Base-by-base conservation (phyloP, 495 filamentous ascomycete species). In the Penicillium cosmopolitanum region DNA sequence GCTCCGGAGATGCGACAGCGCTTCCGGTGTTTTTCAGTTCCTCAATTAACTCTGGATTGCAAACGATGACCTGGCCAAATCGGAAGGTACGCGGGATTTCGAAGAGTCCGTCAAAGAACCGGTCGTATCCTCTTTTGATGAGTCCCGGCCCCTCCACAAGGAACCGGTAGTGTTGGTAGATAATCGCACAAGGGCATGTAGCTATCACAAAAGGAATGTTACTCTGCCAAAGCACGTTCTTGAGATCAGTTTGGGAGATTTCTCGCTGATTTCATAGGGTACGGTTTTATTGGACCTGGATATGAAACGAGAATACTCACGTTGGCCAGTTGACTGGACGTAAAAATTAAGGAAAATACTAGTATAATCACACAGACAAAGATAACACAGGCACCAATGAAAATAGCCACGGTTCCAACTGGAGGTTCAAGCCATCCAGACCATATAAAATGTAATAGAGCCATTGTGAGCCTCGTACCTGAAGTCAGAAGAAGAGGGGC, bases 21-120 rank as follows among this genome's bases (percentile, higher is more conserved):
- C 61, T 63, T 4, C 43, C 44, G 5, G 53, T 56, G n/a, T 57
- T 67, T 13, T 53, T 62, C 25, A 69, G 40, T 25, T 65, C 67
- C n/a, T 69, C 64, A 15, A 67, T 64, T 6, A 69, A 50, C 21
- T 63, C 57, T 1, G 61, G 61, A 35, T 60, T 58, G 53, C 67
- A 69, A 11, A 67, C 10, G 4, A 69, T 53, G 7, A 69, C 57
- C 36, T 69, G 67, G 1, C 67, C 64, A n/a, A 60, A 64, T 19
- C 64, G 67, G 13, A 69, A 69, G 1, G 66, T 67, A 11, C 66
- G 66, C n/a, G 66, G 66, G 9, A 69, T 65, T 15, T 69, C 66
- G 31, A 69, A 69, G 1, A 67, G 57, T 3, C 61, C 42, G 21
- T 61, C 46, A 13, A 56, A 33, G 53, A 60, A 66, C 8, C 52